A percentile compares a stretch with the other conserved stretches of the same genome.
These are phyloP conservation scores for Sporisorium exsertum DNA, from an alignment of 1,284 basidiomycete species.

Conservation along the genomic window DNA sequence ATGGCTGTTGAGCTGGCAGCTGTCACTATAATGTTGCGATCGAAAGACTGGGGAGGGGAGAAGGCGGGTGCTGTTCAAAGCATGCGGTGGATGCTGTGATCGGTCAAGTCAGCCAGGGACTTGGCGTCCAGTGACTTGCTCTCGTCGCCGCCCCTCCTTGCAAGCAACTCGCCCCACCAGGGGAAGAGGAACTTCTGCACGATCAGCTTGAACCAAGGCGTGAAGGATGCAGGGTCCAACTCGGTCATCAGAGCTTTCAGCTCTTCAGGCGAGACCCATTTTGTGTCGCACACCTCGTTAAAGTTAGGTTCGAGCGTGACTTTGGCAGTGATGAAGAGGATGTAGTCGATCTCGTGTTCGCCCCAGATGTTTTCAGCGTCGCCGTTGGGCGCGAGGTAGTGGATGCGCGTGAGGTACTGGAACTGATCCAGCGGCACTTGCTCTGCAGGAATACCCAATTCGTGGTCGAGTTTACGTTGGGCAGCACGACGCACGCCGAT, in stretches of 20 bases:
- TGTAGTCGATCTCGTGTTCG: slow-evolving; percentile 99
- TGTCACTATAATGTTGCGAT: neutral
- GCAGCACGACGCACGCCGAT: slow-evolving; percentile 84
- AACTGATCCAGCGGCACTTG: slow-evolving; percentile 85
- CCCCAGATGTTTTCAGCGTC: slow-evolving; percentile 85
- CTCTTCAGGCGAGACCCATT: slow-evolving; percentile 91
- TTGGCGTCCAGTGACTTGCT: slow-evolving; percentile 57
- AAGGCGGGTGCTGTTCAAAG: slow-evolving; percentile 25
- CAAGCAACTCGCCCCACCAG: slow-evolving; percentile 94
- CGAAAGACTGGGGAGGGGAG: neutral
- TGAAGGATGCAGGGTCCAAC: slow-evolving; percentile 80
- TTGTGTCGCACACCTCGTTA: slow-evolving; percentile 92
- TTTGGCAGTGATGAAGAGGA: slow-evolving; percentile 90
- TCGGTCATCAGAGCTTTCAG: slow-evolving; percentile 90
- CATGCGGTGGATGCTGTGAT: slow-evolving; percentile 66
- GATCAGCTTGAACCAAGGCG: slow-evolving; percentile 99
- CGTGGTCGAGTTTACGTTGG: slow-evolving; percentile 93
- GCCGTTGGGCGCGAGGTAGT: slow-evolving; percentile 90
- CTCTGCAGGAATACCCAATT: slow-evolving; percentile 86
- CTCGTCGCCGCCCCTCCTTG: slow-evolving; percentile 69
- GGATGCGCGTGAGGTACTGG: slow-evolving; percentile 94
- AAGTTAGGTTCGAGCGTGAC: slow-evolving; percentile 85
- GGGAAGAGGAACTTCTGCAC: slow-evolving; percentile 95
- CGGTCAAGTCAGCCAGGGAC: slow-evolving; percentile 50
- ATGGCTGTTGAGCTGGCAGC: neutral